Evolutionary conservation across 306 rosid species (phyloP).

Genomic region (Vachellia pachyceras): DNA sequence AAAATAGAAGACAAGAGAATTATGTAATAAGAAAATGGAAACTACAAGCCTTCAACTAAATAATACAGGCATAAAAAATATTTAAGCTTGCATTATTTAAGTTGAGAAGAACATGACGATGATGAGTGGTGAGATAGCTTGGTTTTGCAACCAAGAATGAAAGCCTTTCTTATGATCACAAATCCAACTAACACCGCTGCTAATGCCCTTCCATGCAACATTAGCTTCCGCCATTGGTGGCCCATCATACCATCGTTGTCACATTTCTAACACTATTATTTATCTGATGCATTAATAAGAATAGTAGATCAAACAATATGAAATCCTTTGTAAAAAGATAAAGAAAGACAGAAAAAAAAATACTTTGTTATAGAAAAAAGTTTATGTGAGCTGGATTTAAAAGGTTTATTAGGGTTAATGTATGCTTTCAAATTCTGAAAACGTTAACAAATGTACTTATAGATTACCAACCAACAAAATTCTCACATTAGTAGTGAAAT

Average conservation of each 20-base stretch:
- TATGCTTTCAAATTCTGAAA: too few species aligned
- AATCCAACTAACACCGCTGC: neutral
- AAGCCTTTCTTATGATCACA: neutral
- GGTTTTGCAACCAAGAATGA: neutral
- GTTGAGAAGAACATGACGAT: neutral
- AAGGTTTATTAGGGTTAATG: too few species aligned
- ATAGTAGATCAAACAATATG: too few species aligned
- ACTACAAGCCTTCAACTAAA: neutral
- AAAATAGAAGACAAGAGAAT: neutral
- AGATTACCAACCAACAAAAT: too few species aligned
- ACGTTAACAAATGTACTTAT: too few species aligned
- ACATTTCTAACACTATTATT: neutral
- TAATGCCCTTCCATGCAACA: neutral
- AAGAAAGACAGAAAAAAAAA: too few species aligned
- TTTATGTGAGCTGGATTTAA: too few species aligned
- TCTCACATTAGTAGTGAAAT: too few species aligned
- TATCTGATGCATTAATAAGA: too few species aligned
- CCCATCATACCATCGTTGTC: neutral
- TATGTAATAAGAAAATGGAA: neutral
- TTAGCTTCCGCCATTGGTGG: neutral
- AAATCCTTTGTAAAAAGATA: too few species aligned
- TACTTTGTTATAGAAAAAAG: too few species aligned
- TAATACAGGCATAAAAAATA: neutral
- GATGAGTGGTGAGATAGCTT: neutral
- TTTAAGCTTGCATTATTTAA: neutral